Percentiles rank a stretch among this genome's conserved stretches.
Evolutionary conservation across 1,284 basidiomycete genomes (phyloP).

Genomic region (Boletus albobrunnescens): DNA sequence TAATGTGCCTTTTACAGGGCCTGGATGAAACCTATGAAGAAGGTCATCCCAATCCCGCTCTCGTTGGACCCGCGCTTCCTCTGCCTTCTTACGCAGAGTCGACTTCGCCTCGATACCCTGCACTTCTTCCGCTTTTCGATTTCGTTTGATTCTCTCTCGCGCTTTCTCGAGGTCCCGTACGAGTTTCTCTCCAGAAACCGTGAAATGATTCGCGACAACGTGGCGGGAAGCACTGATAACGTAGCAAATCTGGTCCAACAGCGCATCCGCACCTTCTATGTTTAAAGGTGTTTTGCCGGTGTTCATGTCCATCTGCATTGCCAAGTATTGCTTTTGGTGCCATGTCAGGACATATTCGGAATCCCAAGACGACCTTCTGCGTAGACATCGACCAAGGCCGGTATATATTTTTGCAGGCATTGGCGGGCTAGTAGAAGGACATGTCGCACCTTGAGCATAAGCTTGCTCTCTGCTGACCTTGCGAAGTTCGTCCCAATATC

Average conservation of each 20-base stretch:
- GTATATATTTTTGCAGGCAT: conserved; percentile 26
- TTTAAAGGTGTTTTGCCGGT: conserved; percentile 50
- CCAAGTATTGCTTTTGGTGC: conserved; percentile 64
- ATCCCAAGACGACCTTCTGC: conserved; percentile 57
- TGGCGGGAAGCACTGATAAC: conserved; percentile 54
- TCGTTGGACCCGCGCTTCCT: conserved; percentile 50
- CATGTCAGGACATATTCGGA: conserved; percentile 57
- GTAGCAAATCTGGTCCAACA: conserved; percentile 47
- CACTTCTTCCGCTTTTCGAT: conserved; percentile 30
- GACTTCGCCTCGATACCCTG: conserved; percentile 45
- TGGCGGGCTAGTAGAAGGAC: conserved; percentile 16
- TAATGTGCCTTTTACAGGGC: conserved; percentile 44
- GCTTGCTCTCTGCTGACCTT: conserved; percentile 39
- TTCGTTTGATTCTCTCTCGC: conserved; percentile 30
- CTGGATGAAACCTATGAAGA: conserved; percentile 51
- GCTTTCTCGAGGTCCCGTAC: conserved; percentile 44
- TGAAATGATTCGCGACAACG: conserved; percentile 47
- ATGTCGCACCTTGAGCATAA: conserved; percentile 23
- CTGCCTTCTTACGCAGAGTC: conserved; percentile 52
- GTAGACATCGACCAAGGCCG: conserved; percentile 42
- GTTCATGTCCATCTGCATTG: conserved; percentile 42
- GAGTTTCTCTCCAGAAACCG: conserved; percentile 37
- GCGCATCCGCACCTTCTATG: conserved; percentile 39
- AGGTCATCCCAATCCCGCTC: conserved; percentile 63
- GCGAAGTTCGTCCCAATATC: conserved; percentile 58